Conservation (phyloP, 257 asterid genomes). For the Capsicum chinense region DNA sequence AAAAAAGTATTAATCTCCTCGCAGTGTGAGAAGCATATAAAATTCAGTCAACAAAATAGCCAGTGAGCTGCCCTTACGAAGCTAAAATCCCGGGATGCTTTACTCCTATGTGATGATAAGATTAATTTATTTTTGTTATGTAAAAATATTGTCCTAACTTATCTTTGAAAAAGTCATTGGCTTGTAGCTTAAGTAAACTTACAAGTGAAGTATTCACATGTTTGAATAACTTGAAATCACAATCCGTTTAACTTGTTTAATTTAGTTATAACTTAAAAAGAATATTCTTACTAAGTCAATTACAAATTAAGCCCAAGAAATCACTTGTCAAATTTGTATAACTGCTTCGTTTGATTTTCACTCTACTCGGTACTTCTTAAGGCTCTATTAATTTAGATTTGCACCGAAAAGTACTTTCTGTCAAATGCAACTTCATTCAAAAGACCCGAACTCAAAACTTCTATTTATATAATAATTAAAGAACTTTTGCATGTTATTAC, state of each 20-base stretch:
- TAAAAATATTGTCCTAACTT: not conserved
- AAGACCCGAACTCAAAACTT: too few species aligned
- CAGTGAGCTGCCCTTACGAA: not conserved
- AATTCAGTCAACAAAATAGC: not conserved
- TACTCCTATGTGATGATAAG: not conserved
- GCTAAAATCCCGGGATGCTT: too few species aligned
- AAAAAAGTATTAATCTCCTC: not conserved
- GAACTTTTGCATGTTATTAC: too few species aligned
- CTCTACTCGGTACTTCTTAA: too few species aligned
- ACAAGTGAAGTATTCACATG: slow-evolving; percentile 13
- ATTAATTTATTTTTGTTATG: not conserved
- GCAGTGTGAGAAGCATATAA: not conserved
- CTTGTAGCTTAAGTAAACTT: slow-evolving; percentile 9
- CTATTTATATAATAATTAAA: too few species aligned
- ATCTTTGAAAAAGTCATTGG: slow-evolving; percentile 7
- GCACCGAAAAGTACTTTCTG: too few species aligned
- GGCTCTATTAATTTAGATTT: too few species aligned
- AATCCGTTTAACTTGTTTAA: too few species aligned
- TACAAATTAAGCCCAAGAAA: too few species aligned
- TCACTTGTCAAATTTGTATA: too few species aligned
- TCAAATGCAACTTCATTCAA: too few species aligned
- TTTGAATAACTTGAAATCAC: not conserved
- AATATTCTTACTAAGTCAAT: not conserved
- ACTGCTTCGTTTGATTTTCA: not conserved
- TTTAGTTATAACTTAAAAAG: too few species aligned